These are phyloP conservation scores for Crithidia acanthocephali DNA, from an alignment of 208 protist genomes.

Conservation along the genomic window DNA sequence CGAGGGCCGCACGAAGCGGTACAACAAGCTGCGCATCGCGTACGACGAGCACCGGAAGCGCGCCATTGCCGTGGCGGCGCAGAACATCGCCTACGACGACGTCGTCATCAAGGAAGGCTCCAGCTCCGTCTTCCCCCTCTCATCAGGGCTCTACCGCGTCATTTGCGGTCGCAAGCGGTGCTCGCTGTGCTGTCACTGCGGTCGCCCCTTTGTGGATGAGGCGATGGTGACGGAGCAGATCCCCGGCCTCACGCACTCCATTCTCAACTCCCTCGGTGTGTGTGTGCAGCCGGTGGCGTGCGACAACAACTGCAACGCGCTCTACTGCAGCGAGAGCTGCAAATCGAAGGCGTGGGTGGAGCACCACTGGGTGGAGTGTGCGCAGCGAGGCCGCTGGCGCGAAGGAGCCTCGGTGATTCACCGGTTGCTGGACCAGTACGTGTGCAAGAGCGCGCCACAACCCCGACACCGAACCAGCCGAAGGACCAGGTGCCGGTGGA, in stretches of 20 bases:
- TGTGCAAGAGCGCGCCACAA: neutral
- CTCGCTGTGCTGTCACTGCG: conserved; percentile 63
- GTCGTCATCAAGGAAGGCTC: conserved; percentile 47
- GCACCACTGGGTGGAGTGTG: conserved; percentile 85
- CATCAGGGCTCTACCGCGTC: conserved; percentile 13
- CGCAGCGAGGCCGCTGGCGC: conserved; percentile 60
- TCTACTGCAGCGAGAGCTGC: conserved; percentile 80
- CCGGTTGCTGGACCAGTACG: conserved; percentile 38
- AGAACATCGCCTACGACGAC: conserved; percentile 32
- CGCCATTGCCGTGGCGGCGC: conserved; percentile 35
- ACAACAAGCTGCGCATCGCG: conserved; percentile 39
- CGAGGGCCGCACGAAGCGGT: conserved; percentile 43
- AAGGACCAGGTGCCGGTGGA: neutral
- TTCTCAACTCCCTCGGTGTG: conserved; percentile 48
- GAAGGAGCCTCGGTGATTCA: conserved; percentile 40
- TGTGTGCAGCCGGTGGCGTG: conserved; percentile 48
- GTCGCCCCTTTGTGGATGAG: conserved; percentile 46
- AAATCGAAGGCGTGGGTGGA: conserved; percentile 66
- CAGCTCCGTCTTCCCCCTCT: conserved; percentile 40
- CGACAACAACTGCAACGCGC: conserved; percentile 50
- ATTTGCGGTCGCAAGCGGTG: conserved; percentile 21
- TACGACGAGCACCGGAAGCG: conserved; percentile 42
- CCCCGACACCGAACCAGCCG: neutral
- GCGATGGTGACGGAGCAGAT: conserved; percentile 37
- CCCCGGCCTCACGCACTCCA: conserved; percentile 34